Percentiles rank a stretch among this genome's conserved stretches.
Evolutionary conservation across 768 basidiomycete genomes (phyloP).

Genomic region (Cystofilobasidium ferigula): DNA sequence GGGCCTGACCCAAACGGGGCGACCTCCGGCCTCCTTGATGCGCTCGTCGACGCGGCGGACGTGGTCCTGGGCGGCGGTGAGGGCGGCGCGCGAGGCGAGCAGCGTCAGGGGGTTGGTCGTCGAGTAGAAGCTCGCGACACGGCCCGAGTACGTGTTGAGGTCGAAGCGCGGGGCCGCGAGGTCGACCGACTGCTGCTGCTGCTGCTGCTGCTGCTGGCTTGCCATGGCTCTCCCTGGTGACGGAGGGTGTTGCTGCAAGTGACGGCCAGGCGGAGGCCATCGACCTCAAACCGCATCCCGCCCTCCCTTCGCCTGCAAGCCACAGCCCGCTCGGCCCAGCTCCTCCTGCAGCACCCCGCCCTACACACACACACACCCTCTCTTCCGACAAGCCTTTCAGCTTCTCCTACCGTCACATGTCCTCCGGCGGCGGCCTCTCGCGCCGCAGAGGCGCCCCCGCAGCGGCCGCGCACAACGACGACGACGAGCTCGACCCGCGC

Average conservation of each 20-base stretch:
- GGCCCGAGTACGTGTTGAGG: constrained; percentile 27
- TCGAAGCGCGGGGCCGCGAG: constrained; percentile 15
- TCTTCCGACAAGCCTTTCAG: no score
- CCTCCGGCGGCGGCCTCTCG: constrained; percentile 6
- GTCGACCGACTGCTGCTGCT: constrained; percentile 1
- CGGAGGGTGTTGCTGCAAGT: no score
- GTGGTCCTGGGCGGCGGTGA: constrained; percentile 3
- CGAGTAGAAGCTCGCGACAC: constrained; percentile 30
- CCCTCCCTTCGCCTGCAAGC: no score
- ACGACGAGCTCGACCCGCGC: constrained; percentile 8
- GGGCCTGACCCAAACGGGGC: constrained; percentile 14
- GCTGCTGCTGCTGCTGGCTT: background rate
- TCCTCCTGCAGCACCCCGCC: background rate
- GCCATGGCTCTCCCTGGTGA: no score
- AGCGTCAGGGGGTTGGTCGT: constrained; percentile 34
- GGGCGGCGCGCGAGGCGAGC: constrained; percentile 27
- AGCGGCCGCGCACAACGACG: constrained; percentile 1
- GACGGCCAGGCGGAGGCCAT: no score
- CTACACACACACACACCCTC: background rate
- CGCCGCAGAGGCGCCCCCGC: constrained; percentile 9
- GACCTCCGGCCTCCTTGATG: constrained; percentile 14
- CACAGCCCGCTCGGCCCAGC: no score
- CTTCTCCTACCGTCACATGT: no score
- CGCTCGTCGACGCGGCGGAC: constrained; percentile 4
- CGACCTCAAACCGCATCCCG: no score